Base-by-base conservation (phyloP, 2,329 filamentous ascomycete genomes). In the Aspergillus candidus region DNA sequence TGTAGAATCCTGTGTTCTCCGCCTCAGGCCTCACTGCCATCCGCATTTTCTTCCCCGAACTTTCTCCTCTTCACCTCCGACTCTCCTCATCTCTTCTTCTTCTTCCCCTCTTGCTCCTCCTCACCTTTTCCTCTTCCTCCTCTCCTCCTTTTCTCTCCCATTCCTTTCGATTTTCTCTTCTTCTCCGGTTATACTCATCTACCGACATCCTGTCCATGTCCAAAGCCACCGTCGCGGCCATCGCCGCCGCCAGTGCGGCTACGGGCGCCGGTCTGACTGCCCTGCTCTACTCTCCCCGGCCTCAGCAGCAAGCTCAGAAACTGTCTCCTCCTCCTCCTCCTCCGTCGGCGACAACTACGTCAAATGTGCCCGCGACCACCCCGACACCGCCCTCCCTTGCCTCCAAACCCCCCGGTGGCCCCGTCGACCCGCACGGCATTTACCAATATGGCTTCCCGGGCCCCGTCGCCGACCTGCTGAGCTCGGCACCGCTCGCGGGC, bases 391-490 rank as follows among this genome's bases (percentile, higher is more conserved):
- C 13, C 55, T 53, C 59, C 4, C 53, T 65, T 37, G 49, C 58
- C 32, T 48, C 63, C 40, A 61, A 52, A 40, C 43, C 46, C 53
- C 51, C 45, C 31, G 43, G 47, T 29, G 52, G 50, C 61, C 80
- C 77, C 31, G 84, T 90, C 59, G 78, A 91, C 66, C 86, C 87
- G 4, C 72, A 82, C 32, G 86, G 86, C 11, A 77, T 91, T 54
- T 86, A 89, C 68, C 79, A 89, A 56, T 91, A 91, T 64, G 86
- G 93, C 59, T 96, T 97, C 69, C 91, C 93, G 0, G 93, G 93
- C 46, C 93, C 93, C 29, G 73, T 95, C 32, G 77, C 84, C 58
- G 93, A 98, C 69, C 75, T 94, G 35, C 83, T 89, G 43, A 78
- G 77, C 43, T 84, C 88, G 32, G 73, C 80, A 18, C 86, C 88